Evolutionary conservation across 176 grass and related monocot genomes (phyloP).

Genomic region (Ensete ventricosum): DNA sequence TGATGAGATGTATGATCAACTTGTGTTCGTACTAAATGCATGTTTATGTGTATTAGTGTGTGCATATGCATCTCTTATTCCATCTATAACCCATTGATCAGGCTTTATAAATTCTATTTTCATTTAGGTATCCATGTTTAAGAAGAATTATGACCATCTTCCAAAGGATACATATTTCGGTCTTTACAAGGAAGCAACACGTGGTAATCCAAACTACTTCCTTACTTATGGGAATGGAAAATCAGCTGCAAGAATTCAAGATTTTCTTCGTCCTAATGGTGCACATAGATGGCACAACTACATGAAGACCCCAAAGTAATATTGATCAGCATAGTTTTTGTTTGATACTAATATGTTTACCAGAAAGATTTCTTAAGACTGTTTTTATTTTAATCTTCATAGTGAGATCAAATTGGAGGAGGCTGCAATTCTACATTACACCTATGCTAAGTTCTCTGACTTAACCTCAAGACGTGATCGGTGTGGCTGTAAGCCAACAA

Average conservation of each 20-base stretch:
- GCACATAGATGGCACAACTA: conserved; percentile 99
- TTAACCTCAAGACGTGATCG: conserved; percentile 88
- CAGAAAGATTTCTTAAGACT: background rate
- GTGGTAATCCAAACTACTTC: conserved; percentile 96
- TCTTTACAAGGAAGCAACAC: conserved; percentile 98
- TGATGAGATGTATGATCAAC: no score
- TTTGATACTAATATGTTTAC: background rate
- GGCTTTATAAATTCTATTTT: background rate
- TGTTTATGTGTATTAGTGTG: background rate
- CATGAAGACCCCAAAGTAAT: conserved; percentile 94
- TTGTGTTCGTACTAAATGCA: background rate
- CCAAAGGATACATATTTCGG: conserved; percentile 99
- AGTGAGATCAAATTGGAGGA: conserved; percentile 97
- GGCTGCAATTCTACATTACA: conserved; percentile 96
- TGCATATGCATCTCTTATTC: background rate
- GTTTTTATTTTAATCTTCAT: conserved; percentile 13
- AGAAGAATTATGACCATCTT: conserved; percentile 99
- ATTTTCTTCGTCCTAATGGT: conserved; percentile 87
- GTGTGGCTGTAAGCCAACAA: conserved; percentile 95
- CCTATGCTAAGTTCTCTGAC: conserved; percentile 87
- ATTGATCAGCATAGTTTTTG: conserved; percentile 11
- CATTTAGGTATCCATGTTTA: conserved; percentile 91
- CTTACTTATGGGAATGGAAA: conserved; percentile 97
- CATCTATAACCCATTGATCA: background rate
- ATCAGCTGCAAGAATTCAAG: conserved; percentile 88